phyloP scores from a whole-genome alignment of 2,329 filamentous ascomycete genomes.

The Sclerotinia nivalis region DNA sequence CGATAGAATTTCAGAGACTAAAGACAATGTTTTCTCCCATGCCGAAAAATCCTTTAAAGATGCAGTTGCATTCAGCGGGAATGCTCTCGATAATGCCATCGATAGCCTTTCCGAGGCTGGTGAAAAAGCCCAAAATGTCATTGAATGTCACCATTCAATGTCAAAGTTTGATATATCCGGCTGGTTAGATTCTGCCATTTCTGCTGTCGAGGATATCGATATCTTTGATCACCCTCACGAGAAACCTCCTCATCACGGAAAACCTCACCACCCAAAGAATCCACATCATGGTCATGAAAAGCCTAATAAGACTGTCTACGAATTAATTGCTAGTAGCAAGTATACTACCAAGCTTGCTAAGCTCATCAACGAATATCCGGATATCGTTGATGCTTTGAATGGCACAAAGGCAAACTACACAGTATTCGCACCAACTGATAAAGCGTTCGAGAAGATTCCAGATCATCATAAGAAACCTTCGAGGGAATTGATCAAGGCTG shows the following conservation, averaged over 20 bases:
- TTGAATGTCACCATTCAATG: constrained; percentile 40
- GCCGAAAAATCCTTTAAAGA: constrained; percentile 37
- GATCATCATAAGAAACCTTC: constrained; percentile 58
- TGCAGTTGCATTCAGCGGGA: constrained; percentile 33
- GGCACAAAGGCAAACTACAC: constrained; percentile 74
- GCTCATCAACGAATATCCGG: constrained; percentile 70
- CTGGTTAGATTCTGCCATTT: constrained; percentile 42
- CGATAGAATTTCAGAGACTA: constrained; percentile 42
- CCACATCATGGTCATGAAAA: constrained; percentile 42
- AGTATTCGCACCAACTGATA: constrained; percentile 76
- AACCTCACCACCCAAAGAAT: constrained; percentile 33
- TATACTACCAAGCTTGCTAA: constrained; percentile 76
- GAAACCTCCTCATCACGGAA: constrained; percentile 37
- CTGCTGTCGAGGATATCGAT: constrained; percentile 41
- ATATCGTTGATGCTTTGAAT: constrained; percentile 73
- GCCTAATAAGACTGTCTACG: constrained; percentile 73
- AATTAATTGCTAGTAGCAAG: constrained; percentile 74
- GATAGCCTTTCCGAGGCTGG: constrained; percentile 31
- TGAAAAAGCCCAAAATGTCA: constrained; percentile 31
- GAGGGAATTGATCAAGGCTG: constrained; percentile 67
- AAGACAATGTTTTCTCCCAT: constrained; percentile 36
- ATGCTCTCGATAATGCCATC: constrained; percentile 40
- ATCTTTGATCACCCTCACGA: constrained; percentile 31
- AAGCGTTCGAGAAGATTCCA: constrained; percentile 67
- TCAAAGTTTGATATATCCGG: constrained; percentile 39